Conservation (phyloP, 768 basidiomycete species). For the Psilocybe subaeruginosa region DNA sequence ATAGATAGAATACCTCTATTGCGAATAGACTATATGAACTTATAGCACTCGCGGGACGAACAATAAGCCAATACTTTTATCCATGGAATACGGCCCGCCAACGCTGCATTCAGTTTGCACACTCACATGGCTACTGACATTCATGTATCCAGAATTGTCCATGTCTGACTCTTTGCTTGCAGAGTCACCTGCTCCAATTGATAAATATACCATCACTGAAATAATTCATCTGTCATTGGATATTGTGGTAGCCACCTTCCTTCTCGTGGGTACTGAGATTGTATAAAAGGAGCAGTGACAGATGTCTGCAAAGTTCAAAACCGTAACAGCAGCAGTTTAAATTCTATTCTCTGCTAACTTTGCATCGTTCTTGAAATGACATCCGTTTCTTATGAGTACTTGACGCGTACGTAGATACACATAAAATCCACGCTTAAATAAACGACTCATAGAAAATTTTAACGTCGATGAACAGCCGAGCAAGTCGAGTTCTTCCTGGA, state of each 20-base stretch:
- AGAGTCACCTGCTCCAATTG: background rate
- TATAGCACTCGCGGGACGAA: slow-evolving; percentile 9
- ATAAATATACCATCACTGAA: background rate
- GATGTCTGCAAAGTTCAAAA: background rate
- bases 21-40: slow-evolving; percentile 27
- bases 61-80: background rate
- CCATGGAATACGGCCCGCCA: background rate
- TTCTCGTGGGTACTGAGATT: slow-evolving; percentile 1
- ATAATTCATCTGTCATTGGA: background rate
- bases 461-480: slow-evolving; percentile 33
- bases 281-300: background rate
- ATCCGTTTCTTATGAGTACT: slow-evolving; percentile 37
- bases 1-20: background rate
- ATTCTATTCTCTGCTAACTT: background rate
- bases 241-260: background rate
- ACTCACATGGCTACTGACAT: background rate
- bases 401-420: slow-evolving; percentile 33
- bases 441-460: background rate
- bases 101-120: slow-evolving; percentile 1
- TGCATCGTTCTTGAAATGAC: slow-evolving; percentile 8
- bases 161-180: background rate
- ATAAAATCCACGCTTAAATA: background rate
- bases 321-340: background rate
- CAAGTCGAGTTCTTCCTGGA: slow-evolving; percentile 58
- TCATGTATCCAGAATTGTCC: background rate